Evolutionary conservation across 306 rosid species (phyloP), one percentile per base, ranked within the genome.

Genomic region (Crotalaria pallida): DNA sequence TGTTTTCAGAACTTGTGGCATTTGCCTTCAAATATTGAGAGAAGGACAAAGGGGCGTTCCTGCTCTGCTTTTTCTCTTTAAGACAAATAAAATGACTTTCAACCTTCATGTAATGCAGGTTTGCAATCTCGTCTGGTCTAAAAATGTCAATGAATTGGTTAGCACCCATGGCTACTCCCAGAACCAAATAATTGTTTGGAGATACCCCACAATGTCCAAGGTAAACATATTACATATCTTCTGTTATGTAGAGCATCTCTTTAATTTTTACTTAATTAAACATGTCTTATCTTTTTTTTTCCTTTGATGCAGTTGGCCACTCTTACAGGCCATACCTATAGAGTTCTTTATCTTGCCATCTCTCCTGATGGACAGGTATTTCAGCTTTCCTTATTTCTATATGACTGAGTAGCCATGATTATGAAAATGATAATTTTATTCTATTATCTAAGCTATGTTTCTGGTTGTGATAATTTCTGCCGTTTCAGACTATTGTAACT

Each of bases 131-230:
- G 99, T 85, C 47, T 95, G 99, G 99, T 95, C 99, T 43, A 95
- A 91, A 88, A 91, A 95, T 81, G 99, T 95, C 69, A 95, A 91
- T 61, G 99, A 95, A 78, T 87, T 91, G 16, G 99, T 95, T 23
- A 95, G 99, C 89, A 95, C 99, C 7, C 99, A 95, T 61, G 97
- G 97, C 23, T 95, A 89, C 83, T 95, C 99, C 60, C 99, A 95
- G 82, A 95, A 95, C 81, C 99, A 95, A 65, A 95, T 95, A 67
- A 89, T 95, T 64, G 97, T 95, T 70, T 91, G 99, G 99, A 89
- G 97, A 86, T 95, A 95, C 75, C 97, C 97, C 29, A 79, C 92
- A 50, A 91, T 95, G 99, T 95, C 97, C 50, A 95, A 95, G 97
- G 99, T 95, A 78, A 50, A 21, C 9, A 61, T 47, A 29, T 71